Conservation (phyloP, 805 yeast genomes). For the Suhomyces faveliae region DNA sequence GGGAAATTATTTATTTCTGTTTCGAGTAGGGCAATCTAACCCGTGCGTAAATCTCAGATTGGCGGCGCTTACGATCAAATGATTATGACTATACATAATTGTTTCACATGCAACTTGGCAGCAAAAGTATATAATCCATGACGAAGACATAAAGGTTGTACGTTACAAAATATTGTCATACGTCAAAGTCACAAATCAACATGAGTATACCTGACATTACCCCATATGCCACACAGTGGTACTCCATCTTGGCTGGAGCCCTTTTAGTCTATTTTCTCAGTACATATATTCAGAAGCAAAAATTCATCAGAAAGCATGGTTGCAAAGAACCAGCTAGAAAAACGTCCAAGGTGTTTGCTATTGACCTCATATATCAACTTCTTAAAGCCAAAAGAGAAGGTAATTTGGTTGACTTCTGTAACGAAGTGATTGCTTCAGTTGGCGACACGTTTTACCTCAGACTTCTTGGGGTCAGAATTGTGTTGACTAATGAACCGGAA, state of each 20-base stretch:
- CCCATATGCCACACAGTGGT: conserved; percentile 9
- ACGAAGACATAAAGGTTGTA: not conserved
- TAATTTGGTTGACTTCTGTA: conserved; percentile 21
- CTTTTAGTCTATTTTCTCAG: conserved; percentile 7
- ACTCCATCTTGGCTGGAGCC: conserved; percentile 10
- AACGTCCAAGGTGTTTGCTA: conserved; percentile 3
- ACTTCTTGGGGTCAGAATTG: conserved; percentile 17
- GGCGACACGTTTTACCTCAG: conserved; percentile 7
- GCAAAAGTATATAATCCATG: conserved; percentile 1
- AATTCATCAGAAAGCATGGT: conserved; percentile 13
- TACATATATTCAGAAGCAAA: conserved; percentile 4
- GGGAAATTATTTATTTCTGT: not conserved
- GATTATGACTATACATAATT: not conserved
- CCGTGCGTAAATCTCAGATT: conserved; percentile 1
- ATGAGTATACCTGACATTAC: not conserved
- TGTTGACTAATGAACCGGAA: conserved; percentile 23
- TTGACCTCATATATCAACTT: conserved; percentile 11
- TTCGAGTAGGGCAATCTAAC: not conserved
- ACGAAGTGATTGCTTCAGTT: conserved; percentile 7
- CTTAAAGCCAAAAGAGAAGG: conserved; percentile 23
- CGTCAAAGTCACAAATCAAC: not conserved
- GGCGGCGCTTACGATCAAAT: not conserved
- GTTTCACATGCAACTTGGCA: conserved; percentile 1
- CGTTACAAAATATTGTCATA: not conserved
- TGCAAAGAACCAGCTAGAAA: conserved; percentile 9